Conservation (phyloP, 1,284 basidiomycete species). For the Austroboletus rostrupii region DNA sequence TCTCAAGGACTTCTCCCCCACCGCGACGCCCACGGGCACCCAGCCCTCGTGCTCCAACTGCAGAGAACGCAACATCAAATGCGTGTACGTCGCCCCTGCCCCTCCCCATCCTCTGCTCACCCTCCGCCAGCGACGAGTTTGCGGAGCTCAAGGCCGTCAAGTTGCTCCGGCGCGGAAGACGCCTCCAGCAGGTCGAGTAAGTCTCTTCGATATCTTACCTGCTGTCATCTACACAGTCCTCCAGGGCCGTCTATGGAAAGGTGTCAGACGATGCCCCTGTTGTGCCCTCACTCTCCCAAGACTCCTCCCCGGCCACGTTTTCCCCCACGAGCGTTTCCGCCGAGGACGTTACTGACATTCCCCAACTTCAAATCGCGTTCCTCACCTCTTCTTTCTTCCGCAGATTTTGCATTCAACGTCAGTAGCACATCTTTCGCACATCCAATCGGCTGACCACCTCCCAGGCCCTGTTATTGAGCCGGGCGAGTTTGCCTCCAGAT, state of each 20-base stretch:
- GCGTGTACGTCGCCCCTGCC: slow-evolving; percentile 59
- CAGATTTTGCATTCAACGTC: slow-evolving; percentile 79
- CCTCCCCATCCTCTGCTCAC: slow-evolving; percentile 6
- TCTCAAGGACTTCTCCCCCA: slow-evolving; percentile 65
- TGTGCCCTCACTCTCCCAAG: slow-evolving; percentile 30
- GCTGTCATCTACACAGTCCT: slow-evolving; percentile 4
- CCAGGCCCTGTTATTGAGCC: slow-evolving; percentile 71
- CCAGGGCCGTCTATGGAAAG: slow-evolving; percentile 62
- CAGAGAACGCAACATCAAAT: slow-evolving; percentile 79
- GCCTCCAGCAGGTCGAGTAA: slow-evolving; percentile 79
- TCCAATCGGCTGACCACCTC: slow-evolving; percentile 2
- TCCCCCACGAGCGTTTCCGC: slow-evolving; percentile 16
- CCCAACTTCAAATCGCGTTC: slow-evolving; percentile 71
- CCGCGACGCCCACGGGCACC: slow-evolving; percentile 34
- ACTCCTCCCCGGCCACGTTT: slow-evolving; percentile 28
- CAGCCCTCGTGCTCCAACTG: slow-evolving; percentile 80
- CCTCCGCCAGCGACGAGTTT: slow-evolving; percentile 68
- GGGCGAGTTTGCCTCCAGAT: slow-evolving; percentile 69
- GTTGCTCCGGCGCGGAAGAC: slow-evolving; percentile 74
- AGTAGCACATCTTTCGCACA: slow-evolving; percentile 25
- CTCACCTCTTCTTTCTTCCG: slow-evolving; percentile 80
- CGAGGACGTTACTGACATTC: slow-evolving; percentile 44
- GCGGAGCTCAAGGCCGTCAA: slow-evolving; percentile 86
- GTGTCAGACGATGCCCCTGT: slow-evolving; percentile 39
- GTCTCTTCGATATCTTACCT: slow-evolving; percentile 23